Base-by-base conservation (phyloP, 495 filamentous ascomycete species). In the Umbilicaria muhlenbergii region DNA sequence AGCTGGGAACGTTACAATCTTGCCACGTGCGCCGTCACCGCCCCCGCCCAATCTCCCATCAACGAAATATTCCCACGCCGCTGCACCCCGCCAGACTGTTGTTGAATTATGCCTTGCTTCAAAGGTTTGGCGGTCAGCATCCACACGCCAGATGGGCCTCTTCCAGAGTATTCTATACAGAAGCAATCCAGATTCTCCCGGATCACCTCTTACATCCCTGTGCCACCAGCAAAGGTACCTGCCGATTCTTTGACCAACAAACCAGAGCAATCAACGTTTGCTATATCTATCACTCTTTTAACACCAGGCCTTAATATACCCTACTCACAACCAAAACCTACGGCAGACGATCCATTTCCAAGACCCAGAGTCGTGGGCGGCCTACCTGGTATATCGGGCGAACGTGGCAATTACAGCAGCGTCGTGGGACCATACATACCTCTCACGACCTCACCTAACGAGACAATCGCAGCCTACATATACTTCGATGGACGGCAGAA, bases 391-490 rank as follows among this genome's bases (percentile, higher is more conserved):
- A 61, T 64, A 41, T 63, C 60, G 7, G 57, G 52, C 34, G 69
- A 74, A 37, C 61, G 73, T 41, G 75, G 75, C 21, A 69, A 66
- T 47, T 76, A 70, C 46, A 62, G 58, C 28, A 58, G 64, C 31
- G 62, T 74, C 24, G 77, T 93, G n/a, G 73, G 69, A 36, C 85
- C 87, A 1, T 99, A 99, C 59, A 78, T 85, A 45, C 82, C 89
- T 3, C 70, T 92, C 61, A 95, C 88, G 5, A 75, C 78, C 34
- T 88, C 83, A 17, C 77, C 82, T 39, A 94, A 95, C 55, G 91
- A 96, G 62, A 95, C 92, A 2, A 85, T 99, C 42, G 91, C 91
- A 14, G 91, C 91, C 11, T 99, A 99, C 56, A 95, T 99, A 45
- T 96, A 96, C 66, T 99, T 99, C 54, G 91, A 99, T 60, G 91